Base-by-base conservation (phyloP, 2,329 filamentous ascomycete genomes). In the Catunica adiposa region DNA sequence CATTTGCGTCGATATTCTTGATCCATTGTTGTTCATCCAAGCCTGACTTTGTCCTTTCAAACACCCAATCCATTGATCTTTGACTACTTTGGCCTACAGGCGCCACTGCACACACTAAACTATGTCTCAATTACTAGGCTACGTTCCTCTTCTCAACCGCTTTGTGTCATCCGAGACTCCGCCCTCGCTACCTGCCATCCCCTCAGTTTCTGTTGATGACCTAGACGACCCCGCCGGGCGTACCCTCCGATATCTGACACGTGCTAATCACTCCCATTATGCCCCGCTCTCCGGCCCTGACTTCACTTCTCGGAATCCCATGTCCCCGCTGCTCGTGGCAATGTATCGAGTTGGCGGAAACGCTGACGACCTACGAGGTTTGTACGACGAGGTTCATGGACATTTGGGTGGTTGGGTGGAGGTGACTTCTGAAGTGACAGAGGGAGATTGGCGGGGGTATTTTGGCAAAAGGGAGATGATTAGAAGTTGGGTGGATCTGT, bases 401-500 rank as follows among this genome's bases (percentile, higher is more conserved):
- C 67, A 76, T 54, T 73, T 96, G 11, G 87, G 90, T 61, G 75
- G 81, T 23, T 98, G 92, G 92, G 68, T 72, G 55, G 82, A 89
- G 61, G 88, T 89, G 1, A 92, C 92, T 0, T 80, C 82, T 3
- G 92, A 98, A 69, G 79, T 98, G 53, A 79, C 81, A 17, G 76
- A 82, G 60, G 76, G 83, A 56, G 92, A 98, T 66, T 98, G 92
- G 90, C 76, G 82, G 60, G 84, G 90, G 57, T 92, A 81, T 63
- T 67, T 96, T 31, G 89, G 90, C 22, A 80, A 88, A 65, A 77
- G 76, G 62, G 79, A 73, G 60, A 96, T 94, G 64, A 88, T 98
- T 68, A 79, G 90, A 58, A 90, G 89, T 0, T 98, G 83, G 64
- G 74, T 98, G 56, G 89, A 98, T 66, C 97, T 92, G 66, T 97